These are phyloP conservation scores for Penicillium malachiteum DNA, from an alignment of 495 filamentous ascomycete species.

Conservation along the genomic window DNA sequence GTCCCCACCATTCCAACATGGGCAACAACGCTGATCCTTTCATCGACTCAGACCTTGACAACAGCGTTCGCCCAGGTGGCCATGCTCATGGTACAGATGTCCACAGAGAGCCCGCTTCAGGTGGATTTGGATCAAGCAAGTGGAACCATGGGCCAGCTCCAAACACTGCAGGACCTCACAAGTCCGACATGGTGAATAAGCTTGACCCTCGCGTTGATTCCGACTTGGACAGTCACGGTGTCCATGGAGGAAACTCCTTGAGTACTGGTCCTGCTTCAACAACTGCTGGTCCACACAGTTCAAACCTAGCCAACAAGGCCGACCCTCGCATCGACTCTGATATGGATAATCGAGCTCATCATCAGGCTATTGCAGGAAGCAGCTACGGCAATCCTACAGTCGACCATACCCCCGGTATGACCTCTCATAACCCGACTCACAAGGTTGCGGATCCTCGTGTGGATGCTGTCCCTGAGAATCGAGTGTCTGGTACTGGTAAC, in stretches of 20 bases:
- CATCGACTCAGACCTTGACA: conserved; percentile 46
- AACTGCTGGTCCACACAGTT: conserved; percentile 32
- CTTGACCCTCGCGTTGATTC: conserved; percentile 50
- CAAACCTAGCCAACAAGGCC: conserved; percentile 40
- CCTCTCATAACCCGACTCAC: conserved; percentile 37
- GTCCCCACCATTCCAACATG: conserved; percentile 35
- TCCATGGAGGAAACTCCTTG: not conserved
- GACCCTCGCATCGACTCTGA: conserved; percentile 53
- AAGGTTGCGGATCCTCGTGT: conserved; percentile 44
- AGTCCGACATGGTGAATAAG: conserved; percentile 43
- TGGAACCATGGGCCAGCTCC: not conserved
- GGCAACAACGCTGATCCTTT: conserved; percentile 49
- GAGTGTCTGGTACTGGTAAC: not conserved
- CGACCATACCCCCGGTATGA: conserved; percentile 27
- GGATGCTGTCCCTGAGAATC: conserved; percentile 19
- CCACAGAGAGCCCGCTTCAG: no score
- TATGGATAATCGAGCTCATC: conserved; percentile 35
- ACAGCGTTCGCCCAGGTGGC: conserved; percentile 24
- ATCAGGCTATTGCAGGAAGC: conserved; percentile 26
- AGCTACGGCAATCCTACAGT: conserved; percentile 33
- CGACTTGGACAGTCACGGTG: conserved; percentile 10
- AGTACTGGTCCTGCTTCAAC: not conserved
- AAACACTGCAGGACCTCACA: conserved; percentile 28
- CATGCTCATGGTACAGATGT: conserved; percentile 33
- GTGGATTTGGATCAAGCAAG: no score